Evolutionary conservation across 2,329 filamentous ascomycete species (phyloP).

Genomic region (Macrophomina pseudophaseolina): DNA sequence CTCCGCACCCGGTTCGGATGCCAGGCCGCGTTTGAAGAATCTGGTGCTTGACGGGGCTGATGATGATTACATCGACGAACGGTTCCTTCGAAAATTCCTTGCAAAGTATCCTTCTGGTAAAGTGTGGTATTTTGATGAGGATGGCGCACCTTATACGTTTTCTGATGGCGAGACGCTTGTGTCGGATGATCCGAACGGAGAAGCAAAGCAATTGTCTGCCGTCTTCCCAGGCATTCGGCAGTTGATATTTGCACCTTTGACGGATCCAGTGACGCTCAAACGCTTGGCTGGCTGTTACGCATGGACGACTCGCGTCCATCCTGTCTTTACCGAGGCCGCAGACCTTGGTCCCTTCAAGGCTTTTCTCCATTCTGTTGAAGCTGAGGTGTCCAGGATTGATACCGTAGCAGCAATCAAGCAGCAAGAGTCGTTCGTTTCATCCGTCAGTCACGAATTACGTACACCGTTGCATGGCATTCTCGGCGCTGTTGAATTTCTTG

Average conservation of each 20-base stretch:
- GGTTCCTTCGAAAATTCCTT: constrained; percentile 31
- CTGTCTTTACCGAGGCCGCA: constrained; percentile 29
- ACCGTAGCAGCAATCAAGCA: constrained; percentile 25
- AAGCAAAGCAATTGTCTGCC: constrained; percentile 22
- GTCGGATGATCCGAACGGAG: constrained; percentile 25
- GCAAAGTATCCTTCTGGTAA: constrained; percentile 29
- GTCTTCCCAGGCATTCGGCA: constrained; percentile 29
- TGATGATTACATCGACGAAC: constrained; percentile 28
- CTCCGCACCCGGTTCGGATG: neutral
- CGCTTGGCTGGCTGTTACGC: constrained; percentile 31
- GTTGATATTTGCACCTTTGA: constrained; percentile 31
- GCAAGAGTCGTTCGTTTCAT: constrained; percentile 43
- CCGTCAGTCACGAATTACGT: constrained; percentile 45
- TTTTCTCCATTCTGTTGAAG: constrained; percentile 29
- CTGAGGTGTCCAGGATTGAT: constrained; percentile 27
- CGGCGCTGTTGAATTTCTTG: constrained; percentile 28
- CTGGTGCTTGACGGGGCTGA: constrained; percentile 24
- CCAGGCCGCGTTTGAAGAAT: neutral
- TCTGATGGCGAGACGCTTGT: constrained; percentile 26
- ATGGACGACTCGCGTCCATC: constrained; percentile 28
- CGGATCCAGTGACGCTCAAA: constrained; percentile 31
- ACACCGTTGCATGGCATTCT: constrained; percentile 25
- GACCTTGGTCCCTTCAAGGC: constrained; percentile 29
- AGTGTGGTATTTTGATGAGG: constrained; percentile 29
- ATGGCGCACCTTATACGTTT: constrained; percentile 12